Evolutionary conservation across 2,329 filamentous ascomycete genomes (phyloP), one percentile per base, ranked within the genome.

Genomic region (Aspergillus amoenus): DNA sequence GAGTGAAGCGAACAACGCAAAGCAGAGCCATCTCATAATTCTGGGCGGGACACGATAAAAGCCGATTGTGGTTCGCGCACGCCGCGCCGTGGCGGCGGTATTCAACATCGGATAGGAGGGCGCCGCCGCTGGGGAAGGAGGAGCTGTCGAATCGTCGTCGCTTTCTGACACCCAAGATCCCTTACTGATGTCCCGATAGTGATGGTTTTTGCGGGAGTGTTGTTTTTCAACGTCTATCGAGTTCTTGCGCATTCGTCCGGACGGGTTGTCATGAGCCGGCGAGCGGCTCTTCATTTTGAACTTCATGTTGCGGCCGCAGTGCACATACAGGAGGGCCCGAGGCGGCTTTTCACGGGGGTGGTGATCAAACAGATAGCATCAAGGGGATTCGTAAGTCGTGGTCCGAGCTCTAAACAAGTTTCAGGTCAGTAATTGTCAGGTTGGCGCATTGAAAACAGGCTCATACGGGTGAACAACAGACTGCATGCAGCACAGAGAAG

Each of bases 21-120:
- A 78, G 62, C 91, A 91, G 55, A 96, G 84, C 71, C 89, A 95
- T 65, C 91, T 83, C 55, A 90, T 86, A 57, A 94, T 84, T 60
- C 82, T 88, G 68, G 87, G 86, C 6, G 89, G 90, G 42, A 93
- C 75, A 32, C 86, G 81, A 66, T 89, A 90, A 52, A 82, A 72
- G 53, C 69, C 63, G 4, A 56, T 61, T 11, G 68, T 64, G 18
- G 69, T 65, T 56, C 72, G 72, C 55, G 66, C 66, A 52, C 72
- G 67, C 60, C 73, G 66, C 61, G 71, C 59, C 66, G 70, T 69
- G n/a, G 64, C 61, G 21, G 70, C 65, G 52, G 68, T 64, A 42
- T 62, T 66, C 40, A 78, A 65, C 68, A 79, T 77, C 17, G 74
- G 75, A 42, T 73, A 71, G 59, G 75, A 82, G 5, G 88, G 89